Percentiles rank a stretch among this genome's conserved stretches.
phyloP scores from a whole-genome alignment of 2,329 filamentous ascomycete genomes.

The Aspergillus hortae region DNA sequence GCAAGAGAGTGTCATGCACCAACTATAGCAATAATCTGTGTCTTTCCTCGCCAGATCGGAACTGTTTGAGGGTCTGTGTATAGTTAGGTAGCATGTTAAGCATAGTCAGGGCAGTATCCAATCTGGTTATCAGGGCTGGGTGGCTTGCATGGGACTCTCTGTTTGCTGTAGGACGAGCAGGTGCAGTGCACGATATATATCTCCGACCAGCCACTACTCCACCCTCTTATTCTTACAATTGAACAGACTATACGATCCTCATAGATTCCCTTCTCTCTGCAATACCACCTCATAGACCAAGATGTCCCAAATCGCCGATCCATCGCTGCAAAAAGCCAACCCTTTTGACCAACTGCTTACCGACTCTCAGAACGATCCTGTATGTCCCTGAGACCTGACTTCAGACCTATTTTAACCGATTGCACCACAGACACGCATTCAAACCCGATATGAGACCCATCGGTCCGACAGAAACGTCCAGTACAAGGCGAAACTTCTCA shows the following conservation, averaged over 20 bases:
- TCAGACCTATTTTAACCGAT: background rate
- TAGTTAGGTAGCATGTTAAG: no score
- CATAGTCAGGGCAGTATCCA: no score
- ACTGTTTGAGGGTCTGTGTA: no score
- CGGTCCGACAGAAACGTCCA: slow-evolving; percentile 71
- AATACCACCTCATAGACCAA: background rate
- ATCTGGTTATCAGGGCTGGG: no score
- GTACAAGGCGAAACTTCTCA: slow-evolving; percentile 70
- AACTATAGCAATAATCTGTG: background rate
- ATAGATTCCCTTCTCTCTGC: no score
- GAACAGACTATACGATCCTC: no score
- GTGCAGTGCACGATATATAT: no score
- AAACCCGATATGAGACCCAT: slow-evolving; percentile 69
- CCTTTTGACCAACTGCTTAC: slow-evolving; percentile 73
- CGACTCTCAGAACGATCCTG: slow-evolving; percentile 63
- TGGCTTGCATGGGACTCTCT: no score
- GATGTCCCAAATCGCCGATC: slow-evolving; percentile 5
- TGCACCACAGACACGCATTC: slow-evolving; percentile 47
- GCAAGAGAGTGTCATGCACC: background rate
- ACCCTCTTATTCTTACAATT: no score
- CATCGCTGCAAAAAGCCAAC: slow-evolving; percentile 44
- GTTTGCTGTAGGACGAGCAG: no score
- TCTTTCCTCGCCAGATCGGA: no score
- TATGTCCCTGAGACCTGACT: slow-evolving; percentile 41
- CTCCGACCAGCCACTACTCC: no score